Conservation (phyloP, 176 grass and related monocot genomes). For the Lolium rigidum region DNA sequence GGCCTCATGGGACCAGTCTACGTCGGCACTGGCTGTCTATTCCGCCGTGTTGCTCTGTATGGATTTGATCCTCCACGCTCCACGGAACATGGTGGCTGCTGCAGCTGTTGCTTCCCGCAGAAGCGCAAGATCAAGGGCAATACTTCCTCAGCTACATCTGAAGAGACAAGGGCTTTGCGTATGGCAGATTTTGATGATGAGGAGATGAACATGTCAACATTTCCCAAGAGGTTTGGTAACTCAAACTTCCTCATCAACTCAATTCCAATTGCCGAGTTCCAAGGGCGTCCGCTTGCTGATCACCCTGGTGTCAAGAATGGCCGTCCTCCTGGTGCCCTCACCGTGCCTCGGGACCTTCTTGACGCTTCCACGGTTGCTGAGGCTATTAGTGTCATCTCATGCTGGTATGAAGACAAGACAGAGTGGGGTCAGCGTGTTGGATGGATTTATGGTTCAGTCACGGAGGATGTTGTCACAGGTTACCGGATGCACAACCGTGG, state of each 20-base stretch:
- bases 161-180: slow-evolving; percentile 80
- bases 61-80: slow-evolving; percentile 94
- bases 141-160: slow-evolving; percentile 37
- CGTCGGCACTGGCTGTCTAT: slow-evolving; percentile 91
- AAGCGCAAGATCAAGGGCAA: slow-evolving; percentile 56
- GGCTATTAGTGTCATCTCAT: slow-evolving; percentile 92
- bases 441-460: slow-evolving; percentile 98
- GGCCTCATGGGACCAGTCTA: slow-evolving; percentile 94
- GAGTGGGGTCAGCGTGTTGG: slow-evolving; percentile 97
- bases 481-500: slow-evolving; percentile 99
- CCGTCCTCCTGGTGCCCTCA: slow-evolving; percentile 79
- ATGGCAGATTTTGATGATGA: slow-evolving; percentile 89
- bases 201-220: slow-evolving; percentile 88
- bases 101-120: slow-evolving; percentile 87
- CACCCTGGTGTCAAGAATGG: slow-evolving; percentile 95
- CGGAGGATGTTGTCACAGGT: slow-evolving; percentile 99
- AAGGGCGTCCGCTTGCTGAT: slow-evolving; percentile 95
- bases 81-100: slow-evolving; percentile 82
- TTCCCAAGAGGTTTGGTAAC: slow-evolving; percentile 97
- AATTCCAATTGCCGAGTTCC: slow-evolving; percentile 93
- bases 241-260: slow-evolving; percentile 85
- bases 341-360: slow-evolving; percentile 83
- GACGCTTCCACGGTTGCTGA: slow-evolving; percentile 95
- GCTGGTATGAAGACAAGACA: slow-evolving; percentile 99
- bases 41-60: slow-evolving; percentile 88